Evolutionary conservation across 1,284 basidiomycete species (phyloP), one percentile per base, ranked within the genome.

Genomic region (Gymnopus androsaceus): DNA sequence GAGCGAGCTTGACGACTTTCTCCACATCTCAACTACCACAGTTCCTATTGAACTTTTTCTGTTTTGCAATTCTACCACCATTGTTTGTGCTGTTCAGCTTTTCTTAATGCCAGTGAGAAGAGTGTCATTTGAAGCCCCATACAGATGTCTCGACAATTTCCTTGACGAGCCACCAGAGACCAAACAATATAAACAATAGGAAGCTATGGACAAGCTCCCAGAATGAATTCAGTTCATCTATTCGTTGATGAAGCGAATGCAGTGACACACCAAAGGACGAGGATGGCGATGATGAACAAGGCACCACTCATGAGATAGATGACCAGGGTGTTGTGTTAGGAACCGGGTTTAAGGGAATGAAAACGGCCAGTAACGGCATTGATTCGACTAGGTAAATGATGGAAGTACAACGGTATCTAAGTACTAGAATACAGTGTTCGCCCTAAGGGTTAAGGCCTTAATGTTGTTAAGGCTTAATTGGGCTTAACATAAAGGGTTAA

Each of bases 231-330:
- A 30, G 23, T n/a, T 44, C 12, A 4, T 50, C 34, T 36, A 31
- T 41, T 23, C 42, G 50, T 14, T 42, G 31, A 23, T 3, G 60
- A 34, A 49, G 61, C 38, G 48, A 59, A 37, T 15, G 49, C 59
- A 49, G 61, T 65, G 51, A 77, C 64, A 50, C 72, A 76, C 70
- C 72, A 77, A 1, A 68, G 4, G 31, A 74, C 66, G 15, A 74
- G 64, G 21, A 63, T 45, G 3, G 60, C 55, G 8, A 73, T 61
- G 4, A 63, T 55, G 0, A 62, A 37, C 41, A 65, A 69, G 3
- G 66, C 57, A 0, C 61, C 34, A 0, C 67, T 71, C 5, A 75
- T 65, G 1, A 72, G 46, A 2, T 56, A 58, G 3, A 69, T 66
- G 1, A 72, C 66, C 1, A 61, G 23, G 7, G 58, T 49, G 31